Evolutionary conservation across 805 yeast species (phyloP), one percentile per base, ranked within the genome.

Genomic region (Myxozyma mucilagina): DNA sequence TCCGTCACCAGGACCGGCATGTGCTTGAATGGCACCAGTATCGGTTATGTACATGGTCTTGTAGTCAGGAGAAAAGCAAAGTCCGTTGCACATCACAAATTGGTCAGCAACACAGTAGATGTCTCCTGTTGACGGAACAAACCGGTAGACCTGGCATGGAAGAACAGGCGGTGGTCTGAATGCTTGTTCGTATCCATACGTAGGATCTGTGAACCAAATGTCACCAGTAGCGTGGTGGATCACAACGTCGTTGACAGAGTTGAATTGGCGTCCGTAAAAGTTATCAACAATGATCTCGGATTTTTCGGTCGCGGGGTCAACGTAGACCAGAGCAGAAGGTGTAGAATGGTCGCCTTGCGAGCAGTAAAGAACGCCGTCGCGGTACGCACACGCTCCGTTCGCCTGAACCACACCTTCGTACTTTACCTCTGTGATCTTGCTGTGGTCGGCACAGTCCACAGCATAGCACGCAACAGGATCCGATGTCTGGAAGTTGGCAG

Each of bases 41-140:
- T 62, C 66, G 38, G 66, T 62, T 35, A 62, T 44, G 35, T 59
- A 62, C 38, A 62, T 34, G 1, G 41, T 51, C 42, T 53, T 56
- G 53, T 62, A 59, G 32, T 62, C 66, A 2, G 65, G 66, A 35
- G 66, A 62, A 35, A 62, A 62, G 47, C 66, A 62, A n/a, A 62
- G 60, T 10, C 66, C 66, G 45, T 62, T 62, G 60, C 66, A 62
- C 60, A 48, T 51, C 42, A 8, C 45, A 47, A 60, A 62, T 16
- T 60, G 56, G 39, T 62, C 66, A 4, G 66, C 66, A 16, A 55
- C 61, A 34, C 38, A 31, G 50, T 35, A 56, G 34, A 51, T 31
- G 32, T 62, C 54, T 18, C 35, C 31, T 2, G 66, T 55, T n/a
- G 52, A 24, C 20, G 66, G 66, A 16, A 29, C 44, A 39, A 62